Base-by-base conservation (phyloP, 106 monocot species). In the Dendrobium nobile region DNA sequence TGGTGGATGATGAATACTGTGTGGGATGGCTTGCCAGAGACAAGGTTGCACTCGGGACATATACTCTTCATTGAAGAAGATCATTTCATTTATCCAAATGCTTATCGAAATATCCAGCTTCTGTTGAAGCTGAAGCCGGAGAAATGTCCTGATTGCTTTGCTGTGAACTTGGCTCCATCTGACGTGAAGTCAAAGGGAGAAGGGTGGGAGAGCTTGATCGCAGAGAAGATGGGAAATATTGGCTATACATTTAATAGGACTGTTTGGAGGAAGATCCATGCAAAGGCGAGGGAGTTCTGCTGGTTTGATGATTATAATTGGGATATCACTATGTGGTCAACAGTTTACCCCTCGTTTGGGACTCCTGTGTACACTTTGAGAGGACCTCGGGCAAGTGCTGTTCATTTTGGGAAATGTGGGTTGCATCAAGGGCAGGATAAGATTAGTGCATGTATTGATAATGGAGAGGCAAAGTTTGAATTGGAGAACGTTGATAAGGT, bases 1-100 rank as follows among this genome's bases (percentile, higher is more conserved):
- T 99, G 95, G 98, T 99, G 98, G 98, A 95, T 99, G 98, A 99
- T 99, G 98, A 99, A 99, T n/a, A 93, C 92, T 7, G 86, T 99
- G 24, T 99, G 95, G 98, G 95, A 99, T 82, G 95, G 98, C 40
- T 83, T 99, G 80, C 70, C 75, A 56, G 98, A 99, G 78, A 90
- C 91, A 2, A 89, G 75, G 78, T 79, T 78, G 15, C 83, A 82
- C 72, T 72, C 45, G 3, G 95, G 98, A 17, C 88, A 99, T 72
- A 84, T 99, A 80, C 84, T 99, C 10, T 99, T 99, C 87, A 93
- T 99, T 44, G 98, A 99, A 72, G 98, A 99, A 83, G 98, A 99
- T 51, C 98, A 99, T 83, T 95, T 85, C 80, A 91, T 99, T n/a
- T 90, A 82, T 77, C 92, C 98, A 19, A 99, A 99, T 84, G 95